Base-by-base conservation (phyloP, 2,329 filamentous ascomycete genomes). In the Stachybotrys elegans region DNA sequence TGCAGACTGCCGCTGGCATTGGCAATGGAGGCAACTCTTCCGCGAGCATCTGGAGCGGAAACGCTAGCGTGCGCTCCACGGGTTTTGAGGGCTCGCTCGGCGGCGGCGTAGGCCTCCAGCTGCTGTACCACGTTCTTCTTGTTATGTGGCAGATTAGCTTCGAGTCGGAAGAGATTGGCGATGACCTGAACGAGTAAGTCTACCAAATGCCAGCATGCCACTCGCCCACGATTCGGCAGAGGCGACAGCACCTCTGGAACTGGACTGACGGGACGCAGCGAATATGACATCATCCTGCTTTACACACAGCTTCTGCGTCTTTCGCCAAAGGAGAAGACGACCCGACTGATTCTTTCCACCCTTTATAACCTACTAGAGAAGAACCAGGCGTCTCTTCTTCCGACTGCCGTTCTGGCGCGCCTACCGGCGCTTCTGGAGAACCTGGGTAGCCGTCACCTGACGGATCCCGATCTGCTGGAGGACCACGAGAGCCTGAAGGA, bases 141-240 rank as follows among this genome's bases (percentile, higher is more conserved):
- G 91, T 95, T 12, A 72, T 98, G 46, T 98, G 93, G 93, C 91
- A 97, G 71, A 75, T 98, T 54, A 95, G 90, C 60, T 98, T 98
- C 54, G 93, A 97, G 62, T 88, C 89, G 12, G 83, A 85, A 47
- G 68, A 73, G 2, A 74, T 84, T 57, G 81, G 81, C 29, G 78
- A 84, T 48, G 90, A 92, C 34, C 73, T 98, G 46, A 88, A 97
- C 66, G 83, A 90, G 88, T 93, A 75, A 57, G 84, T 68, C 11
- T n/a, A 14, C 22, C 17, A 7, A 14, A n/a, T 13, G 5, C 9
- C 13, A 14, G 2, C 21, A 23, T 13, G 12, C 32, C 12, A 36
- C 7, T 27, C 7, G 12, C 12, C n/a, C n/a, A n/a, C n/a, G n/a
- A n/a, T n/a, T 3, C 8, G 4, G 9, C 19, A 23, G 19, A 38